phyloP scores from a whole-genome alignment of 2,329 filamentous ascomycete genomes.

The Drechslerella coelobrocha region DNA sequence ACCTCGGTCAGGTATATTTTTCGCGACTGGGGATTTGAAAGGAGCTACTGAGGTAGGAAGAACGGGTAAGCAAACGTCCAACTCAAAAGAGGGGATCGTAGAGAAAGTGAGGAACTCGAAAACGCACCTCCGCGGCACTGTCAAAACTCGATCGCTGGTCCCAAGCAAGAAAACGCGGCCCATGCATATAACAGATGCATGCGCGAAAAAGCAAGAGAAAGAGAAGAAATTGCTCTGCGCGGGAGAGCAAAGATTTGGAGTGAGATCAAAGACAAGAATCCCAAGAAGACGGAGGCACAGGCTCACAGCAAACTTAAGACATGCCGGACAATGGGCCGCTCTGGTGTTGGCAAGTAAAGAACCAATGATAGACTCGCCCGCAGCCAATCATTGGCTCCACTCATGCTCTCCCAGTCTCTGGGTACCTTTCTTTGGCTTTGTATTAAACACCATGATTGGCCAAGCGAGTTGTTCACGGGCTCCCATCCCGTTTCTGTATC shows the following conservation, averaged over 20 bases:
- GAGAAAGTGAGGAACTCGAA: slow-evolving; percentile 22
- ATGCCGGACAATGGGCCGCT: slow-evolving; percentile 44
- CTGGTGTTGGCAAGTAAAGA: slow-evolving; percentile 30
- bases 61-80: slow-evolving; percentile 47
- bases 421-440: slow-evolving; percentile 41
- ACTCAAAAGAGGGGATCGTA: slow-evolving; percentile 43
- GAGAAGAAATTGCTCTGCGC: slow-evolving; percentile 35
- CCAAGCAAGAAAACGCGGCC: slow-evolving; percentile 48
- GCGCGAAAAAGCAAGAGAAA: slow-evolving; percentile 25
- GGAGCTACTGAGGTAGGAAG: slow-evolving; percentile 32
- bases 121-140: slow-evolving; percentile 36
- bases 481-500: slow-evolving; percentile 33
- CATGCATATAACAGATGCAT: slow-evolving; percentile 44
- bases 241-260: slow-evolving; percentile 39
- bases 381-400: slow-evolving; percentile 50
- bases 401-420: slow-evolving; percentile 42
- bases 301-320: slow-evolving; percentile 12
- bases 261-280: slow-evolving; percentile 35
- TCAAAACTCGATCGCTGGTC: slow-evolving; percentile 38
- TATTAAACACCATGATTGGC: slow-evolving; percentile 33
- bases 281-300: slow-evolving; percentile 40
- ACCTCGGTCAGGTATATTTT: slow-evolving; percentile 11
- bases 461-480: slow-evolving; percentile 19
- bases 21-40: slow-evolving; percentile 18
- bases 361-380: slow-evolving; percentile 45